Conservation (phyloP, 345 rosid species). For the Eucalyptus erythrocorys region DNA sequence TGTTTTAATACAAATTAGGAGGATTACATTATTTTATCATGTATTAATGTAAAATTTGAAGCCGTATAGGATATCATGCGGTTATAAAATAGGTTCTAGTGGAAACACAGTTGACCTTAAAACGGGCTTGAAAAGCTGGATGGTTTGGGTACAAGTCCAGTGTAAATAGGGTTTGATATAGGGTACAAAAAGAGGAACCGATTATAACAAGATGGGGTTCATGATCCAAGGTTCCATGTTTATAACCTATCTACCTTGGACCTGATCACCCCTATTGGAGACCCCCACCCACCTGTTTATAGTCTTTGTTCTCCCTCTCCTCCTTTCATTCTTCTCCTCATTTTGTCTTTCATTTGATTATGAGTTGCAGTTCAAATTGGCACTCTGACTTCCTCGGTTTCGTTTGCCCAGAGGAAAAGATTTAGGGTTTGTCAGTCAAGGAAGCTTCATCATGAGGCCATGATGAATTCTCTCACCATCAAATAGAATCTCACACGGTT, state of each 20-base stretch:
- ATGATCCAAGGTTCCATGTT: rapidly evolving
- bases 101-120: too few relatives aligned
- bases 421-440: background rate
- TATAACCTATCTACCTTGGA: too few relatives aligned
- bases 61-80: rapidly evolving
- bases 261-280: too few relatives aligned
- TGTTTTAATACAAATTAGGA: rapidly evolving
- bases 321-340: background rate
- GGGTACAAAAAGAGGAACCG: rapidly evolving
- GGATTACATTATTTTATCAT: too few relatives aligned
- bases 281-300: background rate
- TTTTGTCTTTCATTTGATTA: background rate
- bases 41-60: too few relatives aligned
- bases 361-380: background rate
- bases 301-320: background rate
- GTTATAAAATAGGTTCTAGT: too few relatives aligned
- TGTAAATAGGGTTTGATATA: too few relatives aligned
- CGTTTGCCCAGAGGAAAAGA: background rate
- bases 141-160: rapidly evolving
- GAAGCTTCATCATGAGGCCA: background rate
- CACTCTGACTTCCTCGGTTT: background rate
- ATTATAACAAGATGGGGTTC: rapidly evolving
- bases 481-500: background rate
- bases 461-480: background rate
- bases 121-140: rapidly evolving